Percentiles rank a stretch among this genome's conserved stretches.
Conservation (phyloP, 2,329 filamentous ascomycete species). For the Penicillium sp. region DNA sequence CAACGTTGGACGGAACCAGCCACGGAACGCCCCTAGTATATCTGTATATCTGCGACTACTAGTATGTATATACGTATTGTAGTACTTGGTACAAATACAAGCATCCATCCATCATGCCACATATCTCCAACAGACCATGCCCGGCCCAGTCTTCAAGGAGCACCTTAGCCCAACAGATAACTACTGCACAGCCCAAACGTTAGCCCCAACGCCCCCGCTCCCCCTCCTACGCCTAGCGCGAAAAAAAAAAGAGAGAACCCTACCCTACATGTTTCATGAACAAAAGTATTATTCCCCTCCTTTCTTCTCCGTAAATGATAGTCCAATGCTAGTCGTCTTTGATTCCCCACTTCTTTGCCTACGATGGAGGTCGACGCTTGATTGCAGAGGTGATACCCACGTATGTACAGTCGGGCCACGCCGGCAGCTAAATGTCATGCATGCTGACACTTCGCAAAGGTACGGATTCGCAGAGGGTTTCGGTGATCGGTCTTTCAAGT, state of each 20-base stretch:
- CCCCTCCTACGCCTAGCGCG: constrained; percentile 23
- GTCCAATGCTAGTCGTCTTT: constrained; percentile 3
- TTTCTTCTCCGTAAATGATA: neutral
- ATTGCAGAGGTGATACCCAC: neutral
- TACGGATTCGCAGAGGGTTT: constrained; percentile 3
- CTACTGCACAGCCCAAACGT: constrained; percentile 20
- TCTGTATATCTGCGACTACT: neutral
- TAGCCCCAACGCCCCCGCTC: constrained; percentile 22
- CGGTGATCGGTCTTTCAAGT: neutral
- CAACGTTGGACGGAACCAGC: no score
- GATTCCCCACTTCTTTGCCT: neutral
- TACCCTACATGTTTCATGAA: constrained; percentile 4
- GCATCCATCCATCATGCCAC: neutral
- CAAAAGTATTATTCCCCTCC: neutral
- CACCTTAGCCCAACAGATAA: neutral
- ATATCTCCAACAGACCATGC: neutral
- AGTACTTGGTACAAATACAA: neutral
- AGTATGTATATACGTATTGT: neutral
- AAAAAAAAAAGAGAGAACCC: constrained; percentile 13
- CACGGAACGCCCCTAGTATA: no score
- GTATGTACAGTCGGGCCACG: constrained; percentile 6
- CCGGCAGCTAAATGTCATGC: constrained; percentile 23
- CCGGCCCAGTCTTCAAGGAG: neutral
- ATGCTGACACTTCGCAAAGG: constrained; percentile 15
- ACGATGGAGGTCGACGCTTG: constrained; percentile 1